phyloP scores from a whole-genome alignment of 2,329 filamentous ascomycete species.

The Phaeophleospora eucalypticola region DNA sequence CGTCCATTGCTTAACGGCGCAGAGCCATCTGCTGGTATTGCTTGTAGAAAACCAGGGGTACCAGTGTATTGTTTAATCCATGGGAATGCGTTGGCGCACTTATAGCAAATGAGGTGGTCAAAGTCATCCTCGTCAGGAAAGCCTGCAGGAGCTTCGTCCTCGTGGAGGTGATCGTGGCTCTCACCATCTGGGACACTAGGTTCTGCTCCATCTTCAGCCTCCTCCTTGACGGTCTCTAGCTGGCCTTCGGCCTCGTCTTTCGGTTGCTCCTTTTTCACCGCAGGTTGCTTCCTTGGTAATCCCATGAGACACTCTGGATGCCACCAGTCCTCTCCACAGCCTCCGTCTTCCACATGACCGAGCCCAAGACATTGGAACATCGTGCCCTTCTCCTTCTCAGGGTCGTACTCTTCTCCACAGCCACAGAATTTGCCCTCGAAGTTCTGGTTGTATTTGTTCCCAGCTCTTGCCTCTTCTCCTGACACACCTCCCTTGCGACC shows the following conservation, averaged over 20 bases:
- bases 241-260: constrained; percentile 14
- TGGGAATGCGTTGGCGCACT: constrained; percentile 79
- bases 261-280: constrained; percentile 23
- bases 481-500: constrained; percentile 73
- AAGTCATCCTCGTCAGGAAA: constrained; percentile 90
- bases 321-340: constrained; percentile 97
- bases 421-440: constrained; percentile 90
- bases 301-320: constrained; percentile 90
- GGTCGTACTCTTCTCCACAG: constrained; percentile 82
- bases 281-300: constrained; percentile 62
- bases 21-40: constrained; percentile 53
- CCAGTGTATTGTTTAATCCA: constrained; percentile 91
- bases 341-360: constrained; percentile 72
- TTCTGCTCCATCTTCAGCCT: constrained; percentile 30
- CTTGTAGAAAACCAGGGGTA: constrained; percentile 70
- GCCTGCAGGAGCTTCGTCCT: constrained; percentile 69
- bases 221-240: constrained; percentile 29
- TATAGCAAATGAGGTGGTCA: constrained; percentile 87
- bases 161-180: constrained; percentile 47
- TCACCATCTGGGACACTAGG: constrained; percentile 34
- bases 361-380: constrained; percentile 97
- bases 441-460: constrained; percentile 93
- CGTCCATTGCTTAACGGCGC: background rate
- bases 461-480: constrained; percentile 65
- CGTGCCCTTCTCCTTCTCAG: constrained; percentile 84